phyloP scores from a whole-genome alignment of 2,329 filamentous ascomycete genomes.

The Pyricularia pennisetigena region DNA sequence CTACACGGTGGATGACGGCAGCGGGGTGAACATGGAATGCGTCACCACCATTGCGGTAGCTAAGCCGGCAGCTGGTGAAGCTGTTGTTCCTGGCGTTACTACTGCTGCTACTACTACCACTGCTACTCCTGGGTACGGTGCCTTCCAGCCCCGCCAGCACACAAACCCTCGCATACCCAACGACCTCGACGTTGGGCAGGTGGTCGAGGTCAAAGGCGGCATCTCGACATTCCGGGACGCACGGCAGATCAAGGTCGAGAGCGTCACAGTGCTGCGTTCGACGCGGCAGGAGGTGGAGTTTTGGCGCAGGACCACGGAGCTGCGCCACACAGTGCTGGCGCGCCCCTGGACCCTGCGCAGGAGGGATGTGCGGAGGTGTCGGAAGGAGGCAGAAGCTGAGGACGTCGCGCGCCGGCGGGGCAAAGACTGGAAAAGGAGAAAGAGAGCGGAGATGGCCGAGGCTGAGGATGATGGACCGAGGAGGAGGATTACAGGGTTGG shows the following conservation, averaged over 20 bases:
- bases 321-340: slow-evolving; percentile 38
- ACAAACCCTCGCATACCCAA: slow-evolving; percentile 10
- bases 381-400: slow-evolving; percentile 30
- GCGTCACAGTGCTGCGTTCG: slow-evolving; percentile 33
- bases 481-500: not conserved
- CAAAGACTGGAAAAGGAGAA: slow-evolving; percentile 11
- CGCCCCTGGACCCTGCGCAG: slow-evolving; percentile 44
- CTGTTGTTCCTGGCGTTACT: too few relatives aligned
- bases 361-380: slow-evolving; percentile 38
- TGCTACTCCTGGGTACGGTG: not conserved
- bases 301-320: slow-evolving; percentile 44
- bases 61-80: not conserved
- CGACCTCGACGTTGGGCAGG: slow-evolving; percentile 38
- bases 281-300: slow-evolving; percentile 49
- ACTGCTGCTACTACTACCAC: too few relatives aligned
- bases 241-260: slow-evolving; percentile 43
- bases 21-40: slow-evolving; percentile 47
- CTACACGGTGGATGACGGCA: slow-evolving; percentile 57
- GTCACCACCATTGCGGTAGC: slow-evolving; percentile 10
- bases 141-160: slow-evolving; percentile 1
- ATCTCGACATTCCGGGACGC: slow-evolving; percentile 35
- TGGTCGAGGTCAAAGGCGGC: slow-evolving; percentile 48
- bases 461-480: not conserved
- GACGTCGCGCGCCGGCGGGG: slow-evolving; percentile 10
- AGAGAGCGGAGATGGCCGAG: not conserved